A percentile compares a stretch with the other conserved stretches of the same genome.
Evolutionary conservation across 2,329 filamentous ascomycete species (phyloP).

Genomic region (Talaromyces pinophilus): DNA sequence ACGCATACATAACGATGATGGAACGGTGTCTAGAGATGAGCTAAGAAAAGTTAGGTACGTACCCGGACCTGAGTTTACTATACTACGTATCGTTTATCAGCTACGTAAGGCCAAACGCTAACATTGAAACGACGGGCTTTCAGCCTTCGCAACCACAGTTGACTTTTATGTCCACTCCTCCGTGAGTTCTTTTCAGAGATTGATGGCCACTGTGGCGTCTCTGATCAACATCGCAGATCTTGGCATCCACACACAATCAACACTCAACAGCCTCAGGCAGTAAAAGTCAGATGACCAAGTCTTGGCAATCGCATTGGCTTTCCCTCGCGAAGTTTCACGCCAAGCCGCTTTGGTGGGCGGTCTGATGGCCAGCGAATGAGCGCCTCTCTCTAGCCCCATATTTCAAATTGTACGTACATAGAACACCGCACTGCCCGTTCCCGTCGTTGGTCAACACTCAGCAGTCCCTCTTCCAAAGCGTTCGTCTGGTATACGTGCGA

Average conservation of each 20-base stretch:
- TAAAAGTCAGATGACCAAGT: background rate
- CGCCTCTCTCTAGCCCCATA: background rate
- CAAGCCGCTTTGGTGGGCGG: background rate
- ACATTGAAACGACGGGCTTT: background rate
- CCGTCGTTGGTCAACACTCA: background rate
- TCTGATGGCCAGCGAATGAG: background rate
- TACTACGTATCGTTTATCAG: background rate
- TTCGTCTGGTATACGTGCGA: slow-evolving; percentile 9
- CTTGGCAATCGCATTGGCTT: slow-evolving; percentile 2
- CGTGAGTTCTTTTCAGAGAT: background rate
- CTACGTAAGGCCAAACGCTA: background rate
- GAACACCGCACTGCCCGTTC: background rate
- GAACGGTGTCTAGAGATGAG: background rate
- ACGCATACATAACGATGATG: background rate
- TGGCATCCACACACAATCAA: background rate
- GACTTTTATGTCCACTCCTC: background rate
- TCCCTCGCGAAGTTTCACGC: background rate
- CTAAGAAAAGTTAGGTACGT: background rate
- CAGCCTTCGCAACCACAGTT: background rate
- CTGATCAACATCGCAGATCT: background rate
- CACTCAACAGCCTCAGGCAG: background rate
- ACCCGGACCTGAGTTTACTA: background rate
- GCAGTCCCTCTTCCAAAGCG: background rate
- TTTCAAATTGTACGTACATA: background rate
- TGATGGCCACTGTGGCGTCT: background rate